These are phyloP conservation scores for Coemansia sp. DNA, from an alignment of 192 early-diverging fungal species.

Conservation along the genomic window DNA sequence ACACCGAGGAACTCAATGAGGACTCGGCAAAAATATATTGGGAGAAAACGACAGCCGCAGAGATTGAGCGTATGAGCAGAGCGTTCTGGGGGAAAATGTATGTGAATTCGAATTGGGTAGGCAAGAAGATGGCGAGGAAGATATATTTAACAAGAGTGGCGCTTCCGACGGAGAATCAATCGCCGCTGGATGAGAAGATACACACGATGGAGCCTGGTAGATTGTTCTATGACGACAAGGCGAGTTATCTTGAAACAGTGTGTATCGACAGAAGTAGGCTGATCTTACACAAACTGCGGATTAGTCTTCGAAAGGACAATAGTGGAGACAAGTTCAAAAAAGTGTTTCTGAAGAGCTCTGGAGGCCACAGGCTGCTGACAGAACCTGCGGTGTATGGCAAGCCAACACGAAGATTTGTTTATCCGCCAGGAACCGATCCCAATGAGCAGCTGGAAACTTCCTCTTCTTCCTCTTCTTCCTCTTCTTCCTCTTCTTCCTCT, in stretches of 20 bases:
- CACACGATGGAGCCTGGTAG: slow-evolving; percentile 5
- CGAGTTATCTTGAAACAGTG: slow-evolving; percentile 28
- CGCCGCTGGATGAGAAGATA: slow-evolving; percentile 12
- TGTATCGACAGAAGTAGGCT: slow-evolving; percentile 27
- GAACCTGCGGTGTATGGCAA: slow-evolving; percentile 14
- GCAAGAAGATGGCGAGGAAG: slow-evolving; percentile 14
- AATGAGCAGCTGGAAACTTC: too few relatives aligned
- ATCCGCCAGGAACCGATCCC: slow-evolving; percentile 17
- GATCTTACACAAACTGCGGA: slow-evolving; percentile 1
- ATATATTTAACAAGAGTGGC: slow-evolving; percentile 13
- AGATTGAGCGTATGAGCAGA: slow-evolving; percentile 63
- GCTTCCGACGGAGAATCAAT: slow-evolving; percentile 3
- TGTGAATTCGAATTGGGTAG: slow-evolving; percentile 25
- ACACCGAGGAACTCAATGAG: slow-evolving; percentile 69
- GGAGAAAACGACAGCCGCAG: slow-evolving; percentile 57
- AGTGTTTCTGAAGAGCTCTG: slow-evolving; percentile 13
- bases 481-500: too few relatives aligned
- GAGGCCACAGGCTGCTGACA: slow-evolving; percentile 21
- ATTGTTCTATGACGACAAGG: slow-evolving; percentile 24
- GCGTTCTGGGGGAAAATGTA: slow-evolving; percentile 58
- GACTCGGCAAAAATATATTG: slow-evolving; percentile 59
- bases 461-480: too few relatives aligned
- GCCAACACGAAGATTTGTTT: slow-evolving; percentile 36
- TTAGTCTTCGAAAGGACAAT: slow-evolving; percentile 1
- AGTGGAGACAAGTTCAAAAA: slow-evolving; percentile 21